Evolutionary conservation across 257 asterid species (phyloP).

Genomic region (Apocynum venetum): DNA sequence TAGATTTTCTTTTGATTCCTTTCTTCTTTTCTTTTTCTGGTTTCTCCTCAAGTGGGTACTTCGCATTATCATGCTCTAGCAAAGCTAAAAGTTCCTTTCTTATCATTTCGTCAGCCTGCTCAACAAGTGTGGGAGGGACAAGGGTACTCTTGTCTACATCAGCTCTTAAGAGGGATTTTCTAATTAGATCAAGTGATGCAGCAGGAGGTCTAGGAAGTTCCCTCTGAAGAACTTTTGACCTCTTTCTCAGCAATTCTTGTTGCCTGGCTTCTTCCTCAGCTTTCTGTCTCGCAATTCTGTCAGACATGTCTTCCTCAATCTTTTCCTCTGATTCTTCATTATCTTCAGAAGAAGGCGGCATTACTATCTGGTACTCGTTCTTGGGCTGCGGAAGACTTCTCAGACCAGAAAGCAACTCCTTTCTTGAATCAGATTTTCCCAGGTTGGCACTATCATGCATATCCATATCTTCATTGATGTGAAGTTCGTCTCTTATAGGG

Average conservation of each 20-base stretch:
- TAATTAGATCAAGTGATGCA: conserved; percentile 72
- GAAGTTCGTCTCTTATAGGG: conserved; percentile 89
- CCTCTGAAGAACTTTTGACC: conserved; percentile 94
- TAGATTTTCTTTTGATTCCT: conserved; percentile 56
- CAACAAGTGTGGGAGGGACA: conserved; percentile 84
- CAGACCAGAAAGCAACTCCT: conserved; percentile 61
- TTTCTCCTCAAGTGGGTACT: conserved; percentile 78
- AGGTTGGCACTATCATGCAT: conserved; percentile 46
- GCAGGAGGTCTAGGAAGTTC: conserved; percentile 97
- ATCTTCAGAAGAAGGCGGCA: conserved; percentile 68
- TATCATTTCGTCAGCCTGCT: conserved; percentile 93
- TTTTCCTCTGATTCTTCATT: conserved; percentile 92
- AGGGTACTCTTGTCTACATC: conserved; percentile 90
- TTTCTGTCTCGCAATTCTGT: conserved; percentile 83
- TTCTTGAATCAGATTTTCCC: conserved; percentile 59
- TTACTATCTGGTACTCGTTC: conserved; percentile 80
- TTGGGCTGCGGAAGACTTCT: conserved; percentile 84
- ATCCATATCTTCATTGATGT: conserved; percentile 77
- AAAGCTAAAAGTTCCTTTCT: conserved; percentile 78
- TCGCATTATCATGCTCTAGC: conserved; percentile 85
- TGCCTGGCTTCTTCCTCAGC: conserved; percentile 91
- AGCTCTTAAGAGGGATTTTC: conserved; percentile 54
- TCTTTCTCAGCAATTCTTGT: conserved; percentile 73
- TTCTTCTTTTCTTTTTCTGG: conserved; percentile 74
- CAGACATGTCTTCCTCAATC: conserved; percentile 99